phyloP scores from a whole-genome alignment of 179 eudicot genomes.

The Carnegiea gigantea region DNA sequence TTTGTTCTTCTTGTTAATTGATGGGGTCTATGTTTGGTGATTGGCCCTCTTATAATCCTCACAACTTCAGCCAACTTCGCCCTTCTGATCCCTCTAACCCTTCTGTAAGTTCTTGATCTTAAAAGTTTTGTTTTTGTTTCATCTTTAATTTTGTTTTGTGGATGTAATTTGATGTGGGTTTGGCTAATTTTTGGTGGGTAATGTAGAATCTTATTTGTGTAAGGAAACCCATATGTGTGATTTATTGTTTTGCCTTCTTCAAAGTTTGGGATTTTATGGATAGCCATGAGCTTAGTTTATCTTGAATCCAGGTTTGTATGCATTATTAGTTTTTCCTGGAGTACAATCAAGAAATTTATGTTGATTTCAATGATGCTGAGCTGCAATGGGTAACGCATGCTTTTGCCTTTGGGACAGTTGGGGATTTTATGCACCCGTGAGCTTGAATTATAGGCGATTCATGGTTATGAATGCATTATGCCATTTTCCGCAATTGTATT shows the following conservation, averaged over 20 bases:
- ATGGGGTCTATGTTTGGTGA: constrained; percentile 74
- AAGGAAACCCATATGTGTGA: constrained; percentile 12
- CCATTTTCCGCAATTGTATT: neutral
- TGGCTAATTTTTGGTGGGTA: neutral
- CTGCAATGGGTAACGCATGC: neutral
- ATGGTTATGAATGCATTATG: neutral
- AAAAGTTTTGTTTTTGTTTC: neutral
- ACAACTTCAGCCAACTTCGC: constrained; percentile 82
- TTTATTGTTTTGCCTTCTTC: constrained; percentile 7
- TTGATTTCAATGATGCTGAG: too few species aligned
- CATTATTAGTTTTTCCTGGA: neutral
- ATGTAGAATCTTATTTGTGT: constrained; percentile 12
- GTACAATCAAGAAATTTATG: too few species aligned
- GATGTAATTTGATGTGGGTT: constrained; percentile 14
- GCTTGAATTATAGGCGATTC: neutral
- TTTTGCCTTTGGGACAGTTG: neutral
- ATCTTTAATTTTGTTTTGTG: neutral
- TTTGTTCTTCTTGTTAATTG: neutral
- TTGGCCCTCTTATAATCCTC: constrained; percentile 82
- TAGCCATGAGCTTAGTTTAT: neutral
- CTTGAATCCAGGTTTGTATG: neutral
- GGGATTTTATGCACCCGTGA: neutral
- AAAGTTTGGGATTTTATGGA: constrained; percentile 12
- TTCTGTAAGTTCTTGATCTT: constrained; percentile 44
- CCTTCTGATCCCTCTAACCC: constrained; percentile 75